phyloP scores from a whole-genome alignment of 169 alveolate genomes.

The Plasmodium relictum region DNA sequence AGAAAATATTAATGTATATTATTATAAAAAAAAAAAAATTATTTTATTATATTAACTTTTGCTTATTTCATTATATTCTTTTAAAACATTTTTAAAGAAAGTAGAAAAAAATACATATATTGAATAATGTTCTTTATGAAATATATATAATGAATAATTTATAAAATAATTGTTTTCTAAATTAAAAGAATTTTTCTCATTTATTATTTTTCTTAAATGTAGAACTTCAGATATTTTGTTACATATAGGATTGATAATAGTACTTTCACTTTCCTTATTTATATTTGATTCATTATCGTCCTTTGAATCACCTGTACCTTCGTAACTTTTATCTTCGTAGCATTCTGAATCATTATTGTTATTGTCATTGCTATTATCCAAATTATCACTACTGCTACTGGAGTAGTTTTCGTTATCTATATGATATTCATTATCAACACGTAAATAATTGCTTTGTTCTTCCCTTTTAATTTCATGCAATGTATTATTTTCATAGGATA shows the following conservation, averaged over 20 bases:
- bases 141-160: constrained; percentile 54
- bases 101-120: constrained; percentile 67
- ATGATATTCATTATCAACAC: not conserved
- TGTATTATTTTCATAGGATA: not conserved
- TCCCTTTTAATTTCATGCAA: constrained; percentile 5
- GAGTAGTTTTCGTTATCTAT: not conserved
- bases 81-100: constrained; percentile 57
- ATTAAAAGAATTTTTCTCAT: constrained; percentile 42
- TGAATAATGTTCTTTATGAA: constrained; percentile 70
- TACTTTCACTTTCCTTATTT: not conserved
- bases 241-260: not conserved
- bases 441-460: constrained; percentile 3
- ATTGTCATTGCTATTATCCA: not conserved
- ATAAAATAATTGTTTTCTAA: constrained; percentile 57
- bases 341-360: not conserved
- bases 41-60: constrained; percentile 1
- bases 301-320: not conserved
- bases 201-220: constrained; percentile 47
- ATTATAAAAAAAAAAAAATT: not conserved
- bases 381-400: not conserved
- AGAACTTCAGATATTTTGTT: constrained; percentile 50
- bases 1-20: not conserved
- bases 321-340: not conserved
- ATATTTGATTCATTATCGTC: not conserved
- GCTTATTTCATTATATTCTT: constrained; percentile 52